A percentile compares a stretch with the other conserved stretches of the same genome.
phyloP scores from a whole-genome alignment of 306 rosid genomes.

The Trichosanthes truncata region DNA sequence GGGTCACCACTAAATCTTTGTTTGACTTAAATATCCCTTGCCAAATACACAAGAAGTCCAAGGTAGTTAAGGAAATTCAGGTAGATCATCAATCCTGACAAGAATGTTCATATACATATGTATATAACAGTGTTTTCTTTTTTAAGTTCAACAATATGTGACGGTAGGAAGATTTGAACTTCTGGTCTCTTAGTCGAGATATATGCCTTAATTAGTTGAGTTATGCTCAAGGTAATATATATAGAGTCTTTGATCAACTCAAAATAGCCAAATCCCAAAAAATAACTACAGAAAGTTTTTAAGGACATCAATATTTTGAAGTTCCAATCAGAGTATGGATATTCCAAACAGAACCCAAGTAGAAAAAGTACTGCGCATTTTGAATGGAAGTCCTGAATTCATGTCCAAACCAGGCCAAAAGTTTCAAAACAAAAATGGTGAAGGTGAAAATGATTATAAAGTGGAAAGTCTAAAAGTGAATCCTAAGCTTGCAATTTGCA shows the following conservation, averaged over 20 bases:
- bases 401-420: background rate
- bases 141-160: no score
- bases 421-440: slow-evolving; percentile 1
- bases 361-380: background rate
- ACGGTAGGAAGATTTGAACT: no score
- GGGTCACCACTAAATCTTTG: background rate
- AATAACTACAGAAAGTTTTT: background rate
- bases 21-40: background rate
- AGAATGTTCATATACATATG: background rate
- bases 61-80: slow-evolving; percentile 1
- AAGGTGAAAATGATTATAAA: background rate
- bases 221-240: no score
- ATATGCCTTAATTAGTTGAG: background rate
- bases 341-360: background rate
- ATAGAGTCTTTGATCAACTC: background rate
- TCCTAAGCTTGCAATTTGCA: background rate
- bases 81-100: background rate
- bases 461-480: background rate
- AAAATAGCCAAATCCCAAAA: background rate
- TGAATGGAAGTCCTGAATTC: slow-evolving; percentile 1
- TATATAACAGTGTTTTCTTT: background rate
- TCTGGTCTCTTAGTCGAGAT: no score
- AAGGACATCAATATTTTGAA: background rate
- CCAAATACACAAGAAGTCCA: background rate
- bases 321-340: background rate